phyloP scores from a whole-genome alignment of 2,329 filamentous ascomycete species.

The Xylariaceae sp. region DNA sequence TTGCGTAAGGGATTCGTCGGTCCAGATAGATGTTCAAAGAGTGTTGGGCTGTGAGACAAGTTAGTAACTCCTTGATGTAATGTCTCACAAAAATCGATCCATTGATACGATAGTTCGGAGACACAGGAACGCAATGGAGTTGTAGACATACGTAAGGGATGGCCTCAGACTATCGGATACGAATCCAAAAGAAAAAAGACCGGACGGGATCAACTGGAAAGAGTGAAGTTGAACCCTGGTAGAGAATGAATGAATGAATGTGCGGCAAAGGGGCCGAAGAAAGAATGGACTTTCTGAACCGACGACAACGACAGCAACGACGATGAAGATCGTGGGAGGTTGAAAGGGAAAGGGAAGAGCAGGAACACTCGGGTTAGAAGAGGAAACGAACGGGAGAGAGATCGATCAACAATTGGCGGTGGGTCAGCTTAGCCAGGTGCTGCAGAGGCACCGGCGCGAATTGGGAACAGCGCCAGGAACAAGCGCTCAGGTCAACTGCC shows the following conservation, averaged over 20 bases:
- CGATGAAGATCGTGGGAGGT: constrained; percentile 30
- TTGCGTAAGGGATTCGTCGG: constrained; percentile 19
- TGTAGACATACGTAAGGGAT: constrained; percentile 24
- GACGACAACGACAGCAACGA: constrained; percentile 29
- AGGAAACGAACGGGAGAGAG: constrained; percentile 15
- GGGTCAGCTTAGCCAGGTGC: no score
- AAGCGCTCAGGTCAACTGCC: no score
- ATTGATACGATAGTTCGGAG: no score
- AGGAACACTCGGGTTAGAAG: constrained; percentile 9
- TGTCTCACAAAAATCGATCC: no score
- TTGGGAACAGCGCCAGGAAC: no score
- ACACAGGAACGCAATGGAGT: background rate
- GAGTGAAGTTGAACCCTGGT: constrained; percentile 41
- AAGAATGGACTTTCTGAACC: constrained; percentile 25
- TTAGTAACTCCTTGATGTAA: no score
- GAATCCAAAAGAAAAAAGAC: constrained; percentile 35
- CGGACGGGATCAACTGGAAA: constrained; percentile 43
- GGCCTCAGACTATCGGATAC: constrained; percentile 22
- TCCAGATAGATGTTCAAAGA: background rate
- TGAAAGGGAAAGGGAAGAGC: constrained; percentile 23
- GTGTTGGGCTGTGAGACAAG: background rate
- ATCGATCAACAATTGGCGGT: no score
- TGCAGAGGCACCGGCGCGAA: no score
- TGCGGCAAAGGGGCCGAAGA: constrained; percentile 26
- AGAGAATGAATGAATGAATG: constrained; percentile 34